Evolutionary conservation across 768 basidiomycete species (phyloP).

Genomic region (Calocera viscosa): DNA sequence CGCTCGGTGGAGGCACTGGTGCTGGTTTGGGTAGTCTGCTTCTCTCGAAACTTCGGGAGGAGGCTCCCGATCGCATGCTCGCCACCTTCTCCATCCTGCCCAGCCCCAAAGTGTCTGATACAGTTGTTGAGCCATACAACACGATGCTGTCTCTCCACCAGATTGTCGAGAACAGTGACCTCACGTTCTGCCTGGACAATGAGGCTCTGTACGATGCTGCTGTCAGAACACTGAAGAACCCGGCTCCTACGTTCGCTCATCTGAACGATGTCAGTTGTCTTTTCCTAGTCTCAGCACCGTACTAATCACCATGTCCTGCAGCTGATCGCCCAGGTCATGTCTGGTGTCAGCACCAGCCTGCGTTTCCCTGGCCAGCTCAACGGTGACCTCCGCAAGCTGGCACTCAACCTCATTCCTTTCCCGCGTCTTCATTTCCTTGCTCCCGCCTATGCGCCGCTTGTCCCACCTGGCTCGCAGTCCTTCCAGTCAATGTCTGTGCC

Average conservation of each 20-base stretch:
- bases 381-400: slow-evolving; percentile 80
- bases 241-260: slow-evolving; percentile 49
- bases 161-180: slow-evolving; percentile 75
- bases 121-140: slow-evolving; percentile 58
- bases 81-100: slow-evolving; percentile 45
- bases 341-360: slow-evolving; percentile 81
- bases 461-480: slow-evolving; percentile 46
- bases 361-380: slow-evolving; percentile 92
- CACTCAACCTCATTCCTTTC: slow-evolving; percentile 91
- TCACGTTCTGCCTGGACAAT: slow-evolving; percentile 77
- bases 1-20: slow-evolving; percentile 84
- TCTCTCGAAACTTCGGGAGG: slow-evolving; percentile 52
- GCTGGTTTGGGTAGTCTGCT: slow-evolving; percentile 73
- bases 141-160: slow-evolving; percentile 74
- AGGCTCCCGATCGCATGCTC: slow-evolving; percentile 34
- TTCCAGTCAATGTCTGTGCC: slow-evolving; percentile 50
- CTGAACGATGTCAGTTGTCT: slow-evolving; percentile 48
- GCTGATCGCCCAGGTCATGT: slow-evolving; percentile 84
- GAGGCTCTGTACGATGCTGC: slow-evolving; percentile 77
- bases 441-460: slow-evolving; percentile 87
- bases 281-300: not conserved
- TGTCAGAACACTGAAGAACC: slow-evolving; percentile 49
- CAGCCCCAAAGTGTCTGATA: slow-evolving; percentile 45
- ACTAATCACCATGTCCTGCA: slow-evolving; percentile 20
- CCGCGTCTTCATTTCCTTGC: slow-evolving; percentile 95